These are phyloP conservation scores for Aspergillus ostianus DNA, from an alignment of 495 filamentous ascomycete genomes.

Conservation along the genomic window DNA sequence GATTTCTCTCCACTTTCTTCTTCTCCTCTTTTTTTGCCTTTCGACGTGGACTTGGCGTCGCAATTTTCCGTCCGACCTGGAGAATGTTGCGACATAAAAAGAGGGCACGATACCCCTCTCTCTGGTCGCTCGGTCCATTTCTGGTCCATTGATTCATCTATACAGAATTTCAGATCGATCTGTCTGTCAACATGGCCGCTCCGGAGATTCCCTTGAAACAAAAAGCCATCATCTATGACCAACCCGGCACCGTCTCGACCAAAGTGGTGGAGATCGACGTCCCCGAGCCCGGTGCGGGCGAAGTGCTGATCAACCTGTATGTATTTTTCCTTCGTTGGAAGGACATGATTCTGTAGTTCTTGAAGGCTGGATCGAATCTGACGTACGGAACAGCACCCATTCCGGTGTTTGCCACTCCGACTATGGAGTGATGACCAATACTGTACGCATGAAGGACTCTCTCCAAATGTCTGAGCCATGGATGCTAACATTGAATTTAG, in stretches of 20 bases:
- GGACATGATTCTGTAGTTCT: no score
- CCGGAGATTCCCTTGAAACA: conserved; percentile 58
- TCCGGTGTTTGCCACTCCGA: conserved; percentile 73
- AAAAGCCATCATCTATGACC: conserved; percentile 68
- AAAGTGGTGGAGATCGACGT: conserved; percentile 64
- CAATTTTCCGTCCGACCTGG: neutral
- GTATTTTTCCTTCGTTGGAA: conserved; percentile 2
- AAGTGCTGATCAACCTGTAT: conserved; percentile 67
- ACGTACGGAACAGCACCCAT: conserved; percentile 50
- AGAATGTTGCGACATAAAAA: neutral
- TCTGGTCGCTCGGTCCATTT: neutral
- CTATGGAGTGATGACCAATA: conserved; percentile 58
- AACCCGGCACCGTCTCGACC: conserved; percentile 67
- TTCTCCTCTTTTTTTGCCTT: neutral
- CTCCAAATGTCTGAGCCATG: neutral
- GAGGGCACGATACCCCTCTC: neutral
- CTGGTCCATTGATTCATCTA: neutral
- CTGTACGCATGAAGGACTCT: conserved; percentile 3
- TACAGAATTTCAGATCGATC: neutral
- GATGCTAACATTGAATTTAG: conserved; percentile 24
- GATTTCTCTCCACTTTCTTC: neutral
- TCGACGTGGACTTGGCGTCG: neutral
- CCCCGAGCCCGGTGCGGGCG: conserved; percentile 61
- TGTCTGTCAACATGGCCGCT: conserved; percentile 22
- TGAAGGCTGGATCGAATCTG: neutral